Evolutionary conservation across 106 monocot genomes (phyloP), one percentile per base, ranked within the genome.

Genomic region (Dioscorea zingiberensis): DNA sequence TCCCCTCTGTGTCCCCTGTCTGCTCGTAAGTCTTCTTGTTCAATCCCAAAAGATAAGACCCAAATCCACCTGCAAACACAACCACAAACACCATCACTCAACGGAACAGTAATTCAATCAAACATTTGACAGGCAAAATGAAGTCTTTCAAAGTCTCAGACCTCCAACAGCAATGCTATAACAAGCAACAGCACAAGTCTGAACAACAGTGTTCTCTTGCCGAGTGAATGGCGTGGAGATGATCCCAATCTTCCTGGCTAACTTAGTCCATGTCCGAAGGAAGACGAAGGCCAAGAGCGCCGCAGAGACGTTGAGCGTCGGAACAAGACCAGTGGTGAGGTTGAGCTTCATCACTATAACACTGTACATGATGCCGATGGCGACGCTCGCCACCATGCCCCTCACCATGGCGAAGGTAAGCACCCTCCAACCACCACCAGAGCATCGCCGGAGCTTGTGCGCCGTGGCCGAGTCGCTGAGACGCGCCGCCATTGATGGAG

Each of bases 11-110:
- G 59, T 88, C 91, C 49, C 94, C 94, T 17, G 94, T 91, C 60
- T 69, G 72, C 67, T 95, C 94, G 44, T 91, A 95, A 0, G 94
- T 95, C 69, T 70, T 83, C 80, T 91, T 95, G 80, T 85, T 88
- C 69, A 95, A 55, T 30, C 73, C 91, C 80, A 95, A 46, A 25
- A 95, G 51, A 63, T 87, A 91, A 13, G 94, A 95, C 15, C 94
- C 94, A 74, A 95, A 95, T 51, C 94, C 94, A 66, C 94, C 94
- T 95, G 68, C 38, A 68, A 71, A 18, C 51, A 63, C 10, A 66
- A 24, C n/a, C n/a, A n/a, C n/a, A n/a, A n/a, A n/a, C n/a, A n/a
- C n/a, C n/a, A n/a, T n/a, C n/a, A n/a, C n/a, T n/a, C n/a, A n/a
- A n/a, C n/a, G n/a, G n/a, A n/a, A n/a, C n/a, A n/a, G n/a, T n/a